A percentile compares a stretch with the other conserved stretches of the same genome.
Evolutionary conservation across 805 yeast species (phyloP).

Genomic region (Wickerhamomyces chambardii): DNA sequence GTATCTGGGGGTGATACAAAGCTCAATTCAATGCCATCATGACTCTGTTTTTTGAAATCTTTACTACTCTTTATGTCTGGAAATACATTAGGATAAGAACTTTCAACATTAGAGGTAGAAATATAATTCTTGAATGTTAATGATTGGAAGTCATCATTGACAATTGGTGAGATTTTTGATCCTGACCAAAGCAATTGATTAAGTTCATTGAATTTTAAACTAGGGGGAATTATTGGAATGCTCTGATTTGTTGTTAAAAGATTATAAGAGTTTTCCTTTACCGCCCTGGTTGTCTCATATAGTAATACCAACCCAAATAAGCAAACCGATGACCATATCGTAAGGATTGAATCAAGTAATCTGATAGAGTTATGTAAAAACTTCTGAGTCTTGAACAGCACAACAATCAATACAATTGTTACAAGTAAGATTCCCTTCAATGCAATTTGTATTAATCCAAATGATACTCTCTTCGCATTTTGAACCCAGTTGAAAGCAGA

Average conservation of each 20-base stretch:
- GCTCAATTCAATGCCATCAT: background rate
- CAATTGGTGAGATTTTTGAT: background rate
- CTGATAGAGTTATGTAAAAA: background rate
- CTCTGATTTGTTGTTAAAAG: too few relatives aligned
- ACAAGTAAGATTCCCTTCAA: background rate
- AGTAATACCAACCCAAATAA: background rate
- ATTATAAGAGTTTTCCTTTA: background rate
- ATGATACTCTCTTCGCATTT: background rate
- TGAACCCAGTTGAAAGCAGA: too few relatives aligned
- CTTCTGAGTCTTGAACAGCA: background rate
- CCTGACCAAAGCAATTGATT: background rate
- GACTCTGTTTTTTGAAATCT: background rate
- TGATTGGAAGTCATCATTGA: background rate
- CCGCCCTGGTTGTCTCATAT: background rate
- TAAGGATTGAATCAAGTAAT: background rate
- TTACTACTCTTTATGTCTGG: too few relatives aligned
- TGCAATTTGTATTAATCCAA: background rate
- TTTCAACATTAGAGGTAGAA: too few relatives aligned
- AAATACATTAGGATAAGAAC: too few relatives aligned
- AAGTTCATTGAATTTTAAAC: background rate
- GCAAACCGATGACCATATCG: background rate
- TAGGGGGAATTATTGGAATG: background rate
- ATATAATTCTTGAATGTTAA: background rate
- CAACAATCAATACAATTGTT: background rate
- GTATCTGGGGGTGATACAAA: too few relatives aligned